Conservation (phyloP, 495 filamentous ascomycete species). For the Podospora pseudocomata region DNA sequence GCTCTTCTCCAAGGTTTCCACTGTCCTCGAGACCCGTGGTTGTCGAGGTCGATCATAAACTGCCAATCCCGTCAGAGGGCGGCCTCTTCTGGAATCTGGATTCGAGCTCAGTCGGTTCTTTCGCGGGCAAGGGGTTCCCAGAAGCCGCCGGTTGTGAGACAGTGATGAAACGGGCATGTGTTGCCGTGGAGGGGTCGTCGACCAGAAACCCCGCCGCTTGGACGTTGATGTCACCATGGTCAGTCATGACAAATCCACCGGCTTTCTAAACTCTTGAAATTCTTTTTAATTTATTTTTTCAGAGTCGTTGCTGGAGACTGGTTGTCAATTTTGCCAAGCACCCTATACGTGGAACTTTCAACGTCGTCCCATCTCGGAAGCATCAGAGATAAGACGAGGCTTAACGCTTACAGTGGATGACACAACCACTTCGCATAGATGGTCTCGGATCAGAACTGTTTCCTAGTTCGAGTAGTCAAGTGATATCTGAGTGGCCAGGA, state of each 20-base stretch:
- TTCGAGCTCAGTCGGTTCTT: neutral
- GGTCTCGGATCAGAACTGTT: neutral
- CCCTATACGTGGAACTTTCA: neutral
- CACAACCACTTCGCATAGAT: neutral
- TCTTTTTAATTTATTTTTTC: neutral
- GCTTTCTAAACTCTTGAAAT: neutral
- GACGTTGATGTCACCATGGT: neutral
- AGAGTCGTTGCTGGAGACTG: neutral
- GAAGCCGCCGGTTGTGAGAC: slow-evolving; percentile 8
- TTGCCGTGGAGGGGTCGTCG: neutral
- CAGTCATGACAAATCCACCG: slow-evolving; percentile 11
- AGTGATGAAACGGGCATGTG: slow-evolving; percentile 5
- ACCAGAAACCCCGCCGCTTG: slow-evolving; percentile 7
- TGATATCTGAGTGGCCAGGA: neutral
- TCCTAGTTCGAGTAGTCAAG: neutral
- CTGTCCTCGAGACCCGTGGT: neutral
- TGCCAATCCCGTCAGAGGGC: neutral
- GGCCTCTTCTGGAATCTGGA: neutral
- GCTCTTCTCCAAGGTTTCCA: neutral
- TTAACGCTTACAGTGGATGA: neutral
- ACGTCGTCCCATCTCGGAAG: neutral
- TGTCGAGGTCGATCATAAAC: slow-evolving; percentile 7
- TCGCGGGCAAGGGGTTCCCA: slow-evolving; percentile 9
- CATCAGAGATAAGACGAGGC: neutral
- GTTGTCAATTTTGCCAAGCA: neutral